Percentiles rank a stretch among this genome's conserved stretches.
Conservation (phyloP, 495 filamentous ascomycete genomes). For the Durotheca rogersii region DNA sequence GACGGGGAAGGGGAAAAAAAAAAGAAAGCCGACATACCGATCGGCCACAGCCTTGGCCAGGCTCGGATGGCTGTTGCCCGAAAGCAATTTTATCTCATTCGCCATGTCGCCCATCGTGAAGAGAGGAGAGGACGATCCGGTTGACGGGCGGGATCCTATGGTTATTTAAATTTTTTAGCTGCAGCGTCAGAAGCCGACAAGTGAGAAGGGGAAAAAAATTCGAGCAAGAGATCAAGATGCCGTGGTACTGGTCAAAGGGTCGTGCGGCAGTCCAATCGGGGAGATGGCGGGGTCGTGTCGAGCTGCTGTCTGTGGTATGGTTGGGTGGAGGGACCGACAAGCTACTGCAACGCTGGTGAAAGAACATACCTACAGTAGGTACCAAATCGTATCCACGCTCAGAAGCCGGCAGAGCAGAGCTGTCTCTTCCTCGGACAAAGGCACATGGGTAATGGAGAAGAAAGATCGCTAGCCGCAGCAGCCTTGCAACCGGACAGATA, state of each 20-base stretch:
- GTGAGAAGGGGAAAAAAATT: slow-evolving; percentile 16
- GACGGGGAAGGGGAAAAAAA: neutral
- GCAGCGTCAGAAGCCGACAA: slow-evolving; percentile 24
- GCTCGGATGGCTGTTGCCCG: slow-evolving; percentile 91
- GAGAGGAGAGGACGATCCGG: slow-evolving; percentile 8
- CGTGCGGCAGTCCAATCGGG: slow-evolving; percentile 29
- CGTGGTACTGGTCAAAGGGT: slow-evolving; percentile 20
- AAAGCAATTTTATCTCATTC: slow-evolving; percentile 95
- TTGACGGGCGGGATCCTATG: slow-evolving; percentile 3
- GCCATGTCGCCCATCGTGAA: slow-evolving; percentile 49
- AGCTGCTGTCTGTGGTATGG: slow-evolving; percentile 13
- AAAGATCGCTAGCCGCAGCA: too few relatives aligned
- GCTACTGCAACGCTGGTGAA: slow-evolving; percentile 6
- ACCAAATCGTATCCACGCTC: too few relatives aligned
- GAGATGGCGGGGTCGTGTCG: slow-evolving; percentile 28
- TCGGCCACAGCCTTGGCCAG: slow-evolving; percentile 88
- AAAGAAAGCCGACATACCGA: slow-evolving; percentile 58
- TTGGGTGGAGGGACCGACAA: slow-evolving; percentile 14
- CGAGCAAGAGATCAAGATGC: slow-evolving; percentile 19
- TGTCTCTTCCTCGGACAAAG: too few relatives aligned
- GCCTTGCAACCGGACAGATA: too few relatives aligned
- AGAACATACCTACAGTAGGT: too few relatives aligned
- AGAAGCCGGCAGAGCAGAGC: too few relatives aligned
- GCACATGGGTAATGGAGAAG: too few relatives aligned
- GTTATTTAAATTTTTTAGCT: slow-evolving; percentile 24